phyloP scores from a whole-genome alignment of 2,329 filamentous ascomycete genomes.

The Metarhizium guizhouense region DNA sequence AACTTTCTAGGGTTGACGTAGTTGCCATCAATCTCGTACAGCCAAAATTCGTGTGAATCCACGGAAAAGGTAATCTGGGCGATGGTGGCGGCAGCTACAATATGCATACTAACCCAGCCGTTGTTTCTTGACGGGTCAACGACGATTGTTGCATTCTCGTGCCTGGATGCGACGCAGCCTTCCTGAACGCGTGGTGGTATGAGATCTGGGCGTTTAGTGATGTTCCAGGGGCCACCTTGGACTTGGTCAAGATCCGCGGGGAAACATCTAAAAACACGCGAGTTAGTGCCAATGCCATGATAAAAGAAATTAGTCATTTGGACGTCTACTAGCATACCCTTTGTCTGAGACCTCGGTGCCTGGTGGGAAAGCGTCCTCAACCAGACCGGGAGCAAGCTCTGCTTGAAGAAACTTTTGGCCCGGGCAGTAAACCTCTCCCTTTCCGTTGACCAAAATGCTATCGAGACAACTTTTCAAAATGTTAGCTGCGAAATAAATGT shows the following conservation, averaged over 20 bases:
- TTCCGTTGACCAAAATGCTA: slow-evolving; percentile 1
- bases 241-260: background rate
- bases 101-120: slow-evolving; percentile 3
- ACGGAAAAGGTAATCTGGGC: slow-evolving; percentile 20
- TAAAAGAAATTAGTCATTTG: background rate
- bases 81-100: slow-evolving; percentile 5
- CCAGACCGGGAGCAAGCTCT: background rate
- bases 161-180: background rate
- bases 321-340: background rate
- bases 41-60: slow-evolving; percentile 32
- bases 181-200: background rate
- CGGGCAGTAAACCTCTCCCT: slow-evolving; percentile 1
- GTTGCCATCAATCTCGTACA: slow-evolving; percentile 33
- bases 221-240: slow-evolving; percentile 1
- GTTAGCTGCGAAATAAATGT: background rate
- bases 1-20: slow-evolving; percentile 26
- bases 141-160: background rate
- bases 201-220: background rate
- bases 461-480: background rate
- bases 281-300: background rate
- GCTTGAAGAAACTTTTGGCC: background rate
- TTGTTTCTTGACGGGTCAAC: background rate
- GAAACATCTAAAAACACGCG: background rate
- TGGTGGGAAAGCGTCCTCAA: background rate
- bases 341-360: slow-evolving; percentile 1